Evolutionary conservation across 2,329 filamentous ascomycete genomes (phyloP).

Genomic region (Fusarium armeniacum): DNA sequence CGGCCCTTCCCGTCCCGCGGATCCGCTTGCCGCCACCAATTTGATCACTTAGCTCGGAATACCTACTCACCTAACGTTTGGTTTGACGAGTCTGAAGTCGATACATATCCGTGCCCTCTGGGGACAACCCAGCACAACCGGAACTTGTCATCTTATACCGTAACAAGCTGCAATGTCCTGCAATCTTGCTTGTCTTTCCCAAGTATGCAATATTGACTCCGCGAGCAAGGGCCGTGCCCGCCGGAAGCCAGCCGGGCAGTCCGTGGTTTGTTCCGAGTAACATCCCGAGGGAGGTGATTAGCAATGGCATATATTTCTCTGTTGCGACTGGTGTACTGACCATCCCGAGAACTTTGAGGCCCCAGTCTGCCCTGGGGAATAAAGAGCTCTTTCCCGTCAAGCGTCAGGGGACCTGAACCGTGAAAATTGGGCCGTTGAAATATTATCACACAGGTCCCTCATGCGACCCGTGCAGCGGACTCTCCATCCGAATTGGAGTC

Average conservation of each 20-base stretch:
- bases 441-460: conserved; percentile 25
- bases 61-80: neutral
- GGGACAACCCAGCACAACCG: conserved; percentile 7
- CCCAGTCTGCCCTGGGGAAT: conserved; percentile 17
- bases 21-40: conserved; percentile 42
- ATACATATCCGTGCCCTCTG: conserved; percentile 1
- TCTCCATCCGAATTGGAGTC: conserved; percentile 8
- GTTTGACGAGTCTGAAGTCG: neutral
- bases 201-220: conserved; percentile 15
- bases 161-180: conserved; percentile 6
- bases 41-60: conserved; percentile 15
- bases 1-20: conserved; percentile 48
- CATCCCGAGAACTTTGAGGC: neutral
- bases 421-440: conserved; percentile 16
- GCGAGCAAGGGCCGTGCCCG: conserved; percentile 18
- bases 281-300: conserved; percentile 4
- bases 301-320: conserved; percentile 7
- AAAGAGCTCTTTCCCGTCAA: conserved; percentile 14
- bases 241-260: conserved; percentile 18
- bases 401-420: conserved; percentile 16
- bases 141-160: conserved; percentile 11
- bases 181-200: conserved; percentile 9
- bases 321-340: conserved; percentile 12
- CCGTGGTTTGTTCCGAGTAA: conserved; percentile 11
- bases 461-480: conserved; percentile 18